A percentile compares a stretch with the other conserved stretches of the same genome.
These are phyloP conservation scores for Limonium bicolor DNA, from an alignment of 148 eudicot species.

Conservation along the genomic window DNA sequence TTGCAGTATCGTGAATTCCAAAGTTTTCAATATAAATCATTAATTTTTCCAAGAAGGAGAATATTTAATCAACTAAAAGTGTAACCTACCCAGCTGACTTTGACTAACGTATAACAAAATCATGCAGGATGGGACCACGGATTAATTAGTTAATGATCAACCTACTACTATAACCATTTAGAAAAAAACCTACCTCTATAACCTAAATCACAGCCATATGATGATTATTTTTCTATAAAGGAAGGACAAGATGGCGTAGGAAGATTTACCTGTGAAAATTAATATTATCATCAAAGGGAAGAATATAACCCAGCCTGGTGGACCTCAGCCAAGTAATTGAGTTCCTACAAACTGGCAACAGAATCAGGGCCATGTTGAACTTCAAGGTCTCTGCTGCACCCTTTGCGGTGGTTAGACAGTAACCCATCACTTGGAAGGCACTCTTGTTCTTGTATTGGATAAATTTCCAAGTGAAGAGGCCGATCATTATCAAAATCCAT, in stretches of 20 bases:
- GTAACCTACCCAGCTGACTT: no score
- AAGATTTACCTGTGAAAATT: constrained; percentile 80
- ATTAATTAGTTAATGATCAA: no score
- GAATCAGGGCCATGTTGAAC: constrained; percentile 79
- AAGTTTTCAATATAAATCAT: no score
- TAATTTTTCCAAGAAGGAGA: no score
- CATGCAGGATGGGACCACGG: no score
- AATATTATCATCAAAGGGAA: constrained; percentile 91
- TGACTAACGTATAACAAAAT: no score
- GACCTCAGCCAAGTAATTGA: constrained; percentile 91
- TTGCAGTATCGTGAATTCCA: no score
- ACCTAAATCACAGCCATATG: neutral
- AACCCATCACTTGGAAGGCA: constrained; percentile 83
- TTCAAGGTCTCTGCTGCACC: constrained; percentile 95
- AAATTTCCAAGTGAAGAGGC: constrained; percentile 81
- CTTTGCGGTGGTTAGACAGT: constrained; percentile 82
- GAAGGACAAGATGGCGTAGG: neutral
- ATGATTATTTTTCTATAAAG: constrained; percentile 7
- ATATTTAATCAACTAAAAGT: no score
- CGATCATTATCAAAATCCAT: constrained; percentile 68
- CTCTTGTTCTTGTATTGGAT: constrained; percentile 59
- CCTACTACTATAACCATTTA: no score
- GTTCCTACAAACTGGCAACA: constrained; percentile 94
- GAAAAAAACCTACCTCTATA: no score
- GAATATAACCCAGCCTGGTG: constrained; percentile 43